These are phyloP conservation scores for Monilinia aucupariae DNA, from an alignment of 2,329 filamentous ascomycete species.

Conservation along the genomic window DNA sequence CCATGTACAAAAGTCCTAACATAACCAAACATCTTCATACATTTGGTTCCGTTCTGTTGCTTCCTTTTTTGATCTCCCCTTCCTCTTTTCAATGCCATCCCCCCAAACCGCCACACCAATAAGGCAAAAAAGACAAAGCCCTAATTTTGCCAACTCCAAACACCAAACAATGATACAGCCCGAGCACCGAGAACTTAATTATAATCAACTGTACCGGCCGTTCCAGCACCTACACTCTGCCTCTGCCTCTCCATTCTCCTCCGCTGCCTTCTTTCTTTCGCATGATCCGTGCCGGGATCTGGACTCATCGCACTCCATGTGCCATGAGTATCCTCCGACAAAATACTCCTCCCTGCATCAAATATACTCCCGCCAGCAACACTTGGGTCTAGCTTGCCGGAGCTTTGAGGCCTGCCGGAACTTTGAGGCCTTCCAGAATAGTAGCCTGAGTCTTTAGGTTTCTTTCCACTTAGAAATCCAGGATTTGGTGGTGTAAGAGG, in stretches of 20 bases:
- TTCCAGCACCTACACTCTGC: slow-evolving; percentile 4
- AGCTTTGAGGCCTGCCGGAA: slow-evolving; percentile 31
- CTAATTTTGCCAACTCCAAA: slow-evolving; percentile 1
- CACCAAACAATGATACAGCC: slow-evolving; percentile 5
- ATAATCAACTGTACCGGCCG: slow-evolving; percentile 11
- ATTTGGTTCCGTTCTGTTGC: not conserved
- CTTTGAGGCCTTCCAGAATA: slow-evolving; percentile 46
- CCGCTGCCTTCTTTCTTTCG: slow-evolving; percentile 50
- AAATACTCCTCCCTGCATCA: slow-evolving; percentile 23
- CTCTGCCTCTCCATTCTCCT: slow-evolving; percentile 51
- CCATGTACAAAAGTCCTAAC: not conserved
- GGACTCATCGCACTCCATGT: slow-evolving; percentile 36
- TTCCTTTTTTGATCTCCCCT: not conserved
- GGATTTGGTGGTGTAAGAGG: slow-evolving; percentile 52
- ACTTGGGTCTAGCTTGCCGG: slow-evolving; percentile 27
- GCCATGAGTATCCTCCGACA: slow-evolving; percentile 31
- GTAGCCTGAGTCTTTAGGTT: slow-evolving; percentile 56
- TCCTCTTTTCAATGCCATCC: not conserved
- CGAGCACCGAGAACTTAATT: not conserved
- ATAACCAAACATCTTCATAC: slow-evolving; percentile 6
- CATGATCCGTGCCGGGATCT: slow-evolving; percentile 29
- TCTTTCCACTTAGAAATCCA: slow-evolving; percentile 48
- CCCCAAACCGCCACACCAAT: not conserved
- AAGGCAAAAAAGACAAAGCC: not conserved
- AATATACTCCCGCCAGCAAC: slow-evolving; percentile 14